Conservation (phyloP, 352 stramenopile genomes). For the Achlya hypogyna region DNA sequence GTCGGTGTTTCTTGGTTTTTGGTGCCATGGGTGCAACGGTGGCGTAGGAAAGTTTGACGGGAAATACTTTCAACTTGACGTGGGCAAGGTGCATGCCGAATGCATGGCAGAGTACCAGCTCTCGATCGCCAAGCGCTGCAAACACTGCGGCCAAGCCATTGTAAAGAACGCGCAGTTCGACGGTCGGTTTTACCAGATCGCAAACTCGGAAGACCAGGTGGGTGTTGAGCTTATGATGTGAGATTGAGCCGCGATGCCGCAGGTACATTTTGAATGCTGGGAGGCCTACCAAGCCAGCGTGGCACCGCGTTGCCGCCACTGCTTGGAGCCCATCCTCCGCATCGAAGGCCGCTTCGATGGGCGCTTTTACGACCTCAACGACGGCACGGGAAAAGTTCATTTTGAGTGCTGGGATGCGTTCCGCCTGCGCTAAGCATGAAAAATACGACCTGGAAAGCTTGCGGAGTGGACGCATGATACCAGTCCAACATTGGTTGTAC, state of each 20-base stretch:
- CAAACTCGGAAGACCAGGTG: slow-evolving; percentile 27
- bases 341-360: slow-evolving; percentile 66
- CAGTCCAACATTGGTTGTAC: too few relatives aligned
- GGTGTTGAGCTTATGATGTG: slow-evolving; percentile 18
- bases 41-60: slow-evolving; percentile 41
- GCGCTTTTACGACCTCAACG: slow-evolving; percentile 77
- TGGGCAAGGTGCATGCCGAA: slow-evolving; percentile 55
- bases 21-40: not conserved
- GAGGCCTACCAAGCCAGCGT: slow-evolving; percentile 63
- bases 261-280: slow-evolving; percentile 84
- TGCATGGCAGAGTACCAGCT: slow-evolving; percentile 74
- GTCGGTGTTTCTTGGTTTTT: slow-evolving; percentile 17
- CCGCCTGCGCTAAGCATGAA: slow-evolving; percentile 21
- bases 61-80: slow-evolving; percentile 68
- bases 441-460: too few relatives aligned
- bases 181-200: slow-evolving; percentile 80
- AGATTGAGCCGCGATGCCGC: slow-evolving; percentile 10
- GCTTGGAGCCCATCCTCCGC: slow-evolving; percentile 55
- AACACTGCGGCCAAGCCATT: slow-evolving; percentile 59
- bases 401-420: slow-evolving; percentile 82
- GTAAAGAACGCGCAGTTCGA: slow-evolving; percentile 60
- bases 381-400: slow-evolving; percentile 66
- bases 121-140: slow-evolving; percentile 59
- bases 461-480: too few relatives aligned
- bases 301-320: slow-evolving; percentile 74